Evolutionary conservation across 176 grass and related monocot genomes (phyloP).

Genomic region (Carex littledalei): DNA sequence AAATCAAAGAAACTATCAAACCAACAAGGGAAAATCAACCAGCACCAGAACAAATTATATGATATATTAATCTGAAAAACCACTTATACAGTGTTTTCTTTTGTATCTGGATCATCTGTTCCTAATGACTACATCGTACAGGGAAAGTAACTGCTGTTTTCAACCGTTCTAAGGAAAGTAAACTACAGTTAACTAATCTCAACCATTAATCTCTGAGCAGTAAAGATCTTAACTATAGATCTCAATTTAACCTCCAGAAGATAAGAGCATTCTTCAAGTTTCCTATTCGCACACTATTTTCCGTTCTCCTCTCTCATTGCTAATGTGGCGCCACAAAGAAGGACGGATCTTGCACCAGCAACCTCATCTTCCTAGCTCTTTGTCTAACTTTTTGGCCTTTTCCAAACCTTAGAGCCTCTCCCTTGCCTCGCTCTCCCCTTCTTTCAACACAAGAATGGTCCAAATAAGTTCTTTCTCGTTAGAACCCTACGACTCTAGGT

Average conservation of each 20-base stretch:
- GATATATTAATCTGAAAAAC: not conserved
- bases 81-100: not conserved
- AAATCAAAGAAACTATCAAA: not conserved
- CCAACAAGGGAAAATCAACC: not conserved
- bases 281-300: not conserved
- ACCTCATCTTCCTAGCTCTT: not conserved
- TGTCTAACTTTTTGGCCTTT: not conserved
- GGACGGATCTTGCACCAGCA: not conserved
- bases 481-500: not conserved
- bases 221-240: not conserved
- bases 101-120: not conserved
- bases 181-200: not conserved
- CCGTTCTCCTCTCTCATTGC: not conserved
- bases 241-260: not conserved
- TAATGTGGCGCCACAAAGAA: not conserved
- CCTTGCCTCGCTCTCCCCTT: not conserved
- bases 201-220: conserved; percentile 5
- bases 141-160: not conserved
- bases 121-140: not conserved
- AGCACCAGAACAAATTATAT: not conserved
- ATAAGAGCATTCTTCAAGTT: not conserved
- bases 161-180: not conserved
- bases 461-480: not conserved
- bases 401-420: not conserved
- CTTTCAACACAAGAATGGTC: not conserved